phyloP scores from a whole-genome alignment of 805 yeast species.

The Starmerella kuoi region DNA sequence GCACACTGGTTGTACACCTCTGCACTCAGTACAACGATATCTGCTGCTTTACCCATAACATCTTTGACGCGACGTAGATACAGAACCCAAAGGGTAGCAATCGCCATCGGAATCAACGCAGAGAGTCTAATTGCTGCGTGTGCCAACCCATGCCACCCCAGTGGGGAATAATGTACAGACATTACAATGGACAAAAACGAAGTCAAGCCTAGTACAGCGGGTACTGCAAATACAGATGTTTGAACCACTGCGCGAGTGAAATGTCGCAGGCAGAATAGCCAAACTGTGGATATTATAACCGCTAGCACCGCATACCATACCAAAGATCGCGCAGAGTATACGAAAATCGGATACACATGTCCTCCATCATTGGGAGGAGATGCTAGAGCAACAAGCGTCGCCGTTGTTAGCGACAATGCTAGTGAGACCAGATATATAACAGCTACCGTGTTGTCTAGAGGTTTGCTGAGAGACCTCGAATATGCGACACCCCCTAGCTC shows the following conservation, averaged over 20 bases:
- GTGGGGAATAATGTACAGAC: conserved; percentile 15
- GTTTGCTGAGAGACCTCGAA: conserved; percentile 2
- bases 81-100: conserved; percentile 19
- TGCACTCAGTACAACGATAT: conserved; percentile 30
- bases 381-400: conserved; percentile 16
- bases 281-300: conserved; percentile 11
- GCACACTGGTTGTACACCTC: conserved; percentile 27
- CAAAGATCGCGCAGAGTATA: conserved; percentile 15
- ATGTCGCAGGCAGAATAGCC: conserved; percentile 20
- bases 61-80: conserved; percentile 17
- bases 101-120: conserved; percentile 17
- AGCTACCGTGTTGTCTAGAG: conserved; percentile 16
- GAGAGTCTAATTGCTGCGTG: conserved; percentile 20
- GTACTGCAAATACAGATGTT: conserved; percentile 18
- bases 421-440: conserved; percentile 12
- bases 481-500: not conserved
- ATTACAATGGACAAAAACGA: conserved; percentile 9
- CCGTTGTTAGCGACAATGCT: conserved; percentile 21
- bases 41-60: conserved; percentile 20
- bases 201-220: conserved; percentile 10
- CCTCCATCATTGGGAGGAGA: conserved; percentile 10
- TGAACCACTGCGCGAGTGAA: conserved; percentile 20
- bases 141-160: conserved; percentile 16
- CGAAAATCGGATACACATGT: conserved; percentile 18
- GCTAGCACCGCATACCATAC: conserved; percentile 12